Conservation (phyloP, 345 rosid species). For the Acer negundo region DNA sequence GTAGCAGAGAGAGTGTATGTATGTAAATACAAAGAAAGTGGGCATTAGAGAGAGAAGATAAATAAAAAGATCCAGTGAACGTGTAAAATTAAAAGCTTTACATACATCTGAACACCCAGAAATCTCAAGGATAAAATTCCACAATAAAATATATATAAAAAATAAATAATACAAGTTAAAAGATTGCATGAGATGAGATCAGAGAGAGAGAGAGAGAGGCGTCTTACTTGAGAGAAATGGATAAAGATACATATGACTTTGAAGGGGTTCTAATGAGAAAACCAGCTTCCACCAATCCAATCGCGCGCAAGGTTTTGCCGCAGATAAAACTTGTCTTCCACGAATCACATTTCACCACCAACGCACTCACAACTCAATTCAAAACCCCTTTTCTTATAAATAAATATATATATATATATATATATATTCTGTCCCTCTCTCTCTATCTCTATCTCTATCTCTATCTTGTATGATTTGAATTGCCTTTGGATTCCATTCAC, state of each 20-base stretch:
- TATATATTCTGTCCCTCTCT: too few species aligned
- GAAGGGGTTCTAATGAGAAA: conserved; percentile 25
- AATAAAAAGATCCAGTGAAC: conserved; percentile 15
- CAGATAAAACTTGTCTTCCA: conserved; percentile 25
- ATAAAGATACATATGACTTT: conserved; percentile 39
- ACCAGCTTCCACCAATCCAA: conserved; percentile 45
- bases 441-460: not conserved
- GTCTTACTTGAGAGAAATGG: conserved; percentile 31
- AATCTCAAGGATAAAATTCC: conserved; percentile 20
- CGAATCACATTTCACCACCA: conserved; percentile 37
- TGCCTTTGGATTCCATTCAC: conserved; percentile 49
- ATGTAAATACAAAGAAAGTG: not conserved
- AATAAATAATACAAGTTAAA: conserved; percentile 4
- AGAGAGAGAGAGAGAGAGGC: conserved; percentile 16
- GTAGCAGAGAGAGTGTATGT: not conserved
- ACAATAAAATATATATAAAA: conserved; percentile 5
- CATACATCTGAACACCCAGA: conserved; percentile 33
- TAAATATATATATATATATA: too few species aligned
- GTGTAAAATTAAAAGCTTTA: conserved; percentile 8
- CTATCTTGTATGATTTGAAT: not conserved
- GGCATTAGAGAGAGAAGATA: not conserved
- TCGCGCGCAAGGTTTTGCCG: conserved; percentile 20
- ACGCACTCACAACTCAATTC: not conserved
- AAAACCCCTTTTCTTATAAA: not conserved
- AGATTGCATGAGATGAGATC: not conserved